Percentiles rank a stretch among this genome's conserved stretches.
These are phyloP conservation scores for Boletus subparvulus DNA, from an alignment of 768 basidiomycete genomes.

Conservation along the genomic window DNA sequence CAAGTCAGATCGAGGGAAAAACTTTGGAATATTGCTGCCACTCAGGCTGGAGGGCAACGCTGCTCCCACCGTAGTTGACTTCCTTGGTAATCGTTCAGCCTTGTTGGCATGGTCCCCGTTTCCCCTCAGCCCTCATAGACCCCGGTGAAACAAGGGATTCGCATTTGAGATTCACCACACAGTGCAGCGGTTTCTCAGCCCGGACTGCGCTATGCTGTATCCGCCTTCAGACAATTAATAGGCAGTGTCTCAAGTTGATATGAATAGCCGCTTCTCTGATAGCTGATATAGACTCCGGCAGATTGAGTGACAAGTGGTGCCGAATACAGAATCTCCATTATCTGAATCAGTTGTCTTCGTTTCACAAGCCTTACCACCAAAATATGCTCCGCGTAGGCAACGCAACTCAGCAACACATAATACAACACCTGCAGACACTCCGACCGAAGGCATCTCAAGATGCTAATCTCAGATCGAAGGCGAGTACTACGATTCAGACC, in stretches of 20 bases:
- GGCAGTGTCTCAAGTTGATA: conserved; percentile 14
- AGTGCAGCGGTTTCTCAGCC: conserved; percentile 1
- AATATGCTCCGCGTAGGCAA: background rate
- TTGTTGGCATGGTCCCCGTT: conserved; percentile 21
- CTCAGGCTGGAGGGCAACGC: background rate
- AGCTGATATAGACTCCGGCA: background rate
- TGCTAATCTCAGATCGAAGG: background rate
- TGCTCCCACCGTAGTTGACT: background rate
- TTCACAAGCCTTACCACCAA: background rate
- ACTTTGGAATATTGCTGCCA: background rate
- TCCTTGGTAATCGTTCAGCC: conserved; percentile 13
- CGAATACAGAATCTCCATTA: background rate
- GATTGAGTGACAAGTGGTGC: background rate
- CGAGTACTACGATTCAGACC: background rate
- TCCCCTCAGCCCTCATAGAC: conserved; percentile 19
- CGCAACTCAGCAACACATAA: background rate
- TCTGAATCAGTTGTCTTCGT: background rate
- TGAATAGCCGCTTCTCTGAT: conserved; percentile 8
- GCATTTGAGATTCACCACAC: conserved; percentile 16
- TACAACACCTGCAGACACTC: background rate
- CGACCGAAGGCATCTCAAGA: background rate
- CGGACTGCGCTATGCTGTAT: conserved; percentile 1
- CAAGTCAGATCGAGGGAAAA: background rate
- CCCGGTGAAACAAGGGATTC: conserved; percentile 17
- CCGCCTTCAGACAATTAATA: background rate